Evolutionary conservation across 768 basidiomycete species (phyloP).

Genomic region (Strobilomyces dryophilus): DNA sequence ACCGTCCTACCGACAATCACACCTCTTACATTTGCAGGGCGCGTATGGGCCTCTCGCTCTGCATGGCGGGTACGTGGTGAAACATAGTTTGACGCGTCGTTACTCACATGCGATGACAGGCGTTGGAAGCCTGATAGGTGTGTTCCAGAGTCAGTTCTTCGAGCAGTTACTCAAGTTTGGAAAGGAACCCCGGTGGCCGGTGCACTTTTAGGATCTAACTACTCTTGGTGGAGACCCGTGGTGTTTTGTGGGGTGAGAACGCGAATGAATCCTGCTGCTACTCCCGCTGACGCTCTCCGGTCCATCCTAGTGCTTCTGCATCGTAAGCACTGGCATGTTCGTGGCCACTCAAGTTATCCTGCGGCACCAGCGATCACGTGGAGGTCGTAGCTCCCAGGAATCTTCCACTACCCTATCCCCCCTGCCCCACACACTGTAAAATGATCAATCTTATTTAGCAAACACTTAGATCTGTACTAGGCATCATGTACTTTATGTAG

Average conservation of each 20-base stretch:
- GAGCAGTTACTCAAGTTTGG: conserved; percentile 12
- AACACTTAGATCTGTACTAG: neutral
- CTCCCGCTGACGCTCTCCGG: conserved; percentile 1
- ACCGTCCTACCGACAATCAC: neutral
- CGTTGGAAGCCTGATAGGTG: conserved; percentile 22
- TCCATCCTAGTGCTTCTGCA: conserved; percentile 11
- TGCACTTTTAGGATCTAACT: conserved; percentile 46
- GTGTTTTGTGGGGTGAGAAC: conserved; percentile 43
- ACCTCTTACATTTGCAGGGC: conserved; percentile 15
- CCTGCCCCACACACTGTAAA: neutral
- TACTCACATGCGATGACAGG: conserved; percentile 14
- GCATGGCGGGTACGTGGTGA: conserved; percentile 37
- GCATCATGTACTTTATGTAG: neutral
- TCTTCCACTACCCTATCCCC: neutral
- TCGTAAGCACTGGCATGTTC: conserved; percentile 17
- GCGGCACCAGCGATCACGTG: neutral
- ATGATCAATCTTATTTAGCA: neutral
- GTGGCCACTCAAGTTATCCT: conserved; percentile 6
- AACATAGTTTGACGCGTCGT: neutral
- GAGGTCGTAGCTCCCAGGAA: neutral
- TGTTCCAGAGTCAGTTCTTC: neutral
- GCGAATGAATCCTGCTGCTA: neutral
- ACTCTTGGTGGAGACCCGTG: conserved; percentile 53
- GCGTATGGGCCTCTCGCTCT: conserved; percentile 47
- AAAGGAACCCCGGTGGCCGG: conserved; percentile 55